A percentile compares a stretch with the other conserved stretches of the same genome.
These are phyloP conservation scores for Neoscytalidium dimidiatum DNA, from an alignment of 2,329 filamentous ascomycete species.

Conservation along the genomic window DNA sequence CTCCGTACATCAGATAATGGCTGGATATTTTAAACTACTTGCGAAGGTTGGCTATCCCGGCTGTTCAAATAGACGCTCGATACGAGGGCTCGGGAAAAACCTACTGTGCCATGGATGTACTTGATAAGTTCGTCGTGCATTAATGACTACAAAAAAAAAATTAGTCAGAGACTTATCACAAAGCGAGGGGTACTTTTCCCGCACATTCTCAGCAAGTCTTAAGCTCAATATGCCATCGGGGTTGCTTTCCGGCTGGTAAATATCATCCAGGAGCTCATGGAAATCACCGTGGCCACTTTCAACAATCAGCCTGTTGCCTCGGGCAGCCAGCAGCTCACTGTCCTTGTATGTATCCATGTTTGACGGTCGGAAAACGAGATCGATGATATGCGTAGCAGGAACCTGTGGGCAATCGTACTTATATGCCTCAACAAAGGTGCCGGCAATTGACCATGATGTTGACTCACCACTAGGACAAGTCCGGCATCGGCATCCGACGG, in stretches of 20 bases:
- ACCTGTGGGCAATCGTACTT: background rate
- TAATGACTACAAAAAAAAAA: slow-evolving; percentile 28
- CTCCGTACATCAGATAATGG: slow-evolving; percentile 43
- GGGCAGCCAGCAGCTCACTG: background rate
- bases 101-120: slow-evolving; percentile 44
- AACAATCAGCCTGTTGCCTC: background rate
- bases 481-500: no score
- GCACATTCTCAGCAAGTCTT: slow-evolving; percentile 54
- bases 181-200: background rate
- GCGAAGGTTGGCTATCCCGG: background rate
- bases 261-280: slow-evolving; percentile 45
- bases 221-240: slow-evolving; percentile 52
- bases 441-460: background rate
- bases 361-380: accelerated
- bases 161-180: background rate
- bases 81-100: no score
- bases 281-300: background rate
- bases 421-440: no score
- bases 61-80: slow-evolving; percentile 22
- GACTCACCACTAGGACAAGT: background rate
- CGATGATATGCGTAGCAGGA: background rate
- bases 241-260: slow-evolving; percentile 46
- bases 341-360: background rate
- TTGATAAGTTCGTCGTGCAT: slow-evolving; percentile 51
- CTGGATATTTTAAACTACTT: background rate